phyloP scores from a whole-genome alignment of 2,329 filamentous ascomycete genomes.

The Apiospora sp. region DNA sequence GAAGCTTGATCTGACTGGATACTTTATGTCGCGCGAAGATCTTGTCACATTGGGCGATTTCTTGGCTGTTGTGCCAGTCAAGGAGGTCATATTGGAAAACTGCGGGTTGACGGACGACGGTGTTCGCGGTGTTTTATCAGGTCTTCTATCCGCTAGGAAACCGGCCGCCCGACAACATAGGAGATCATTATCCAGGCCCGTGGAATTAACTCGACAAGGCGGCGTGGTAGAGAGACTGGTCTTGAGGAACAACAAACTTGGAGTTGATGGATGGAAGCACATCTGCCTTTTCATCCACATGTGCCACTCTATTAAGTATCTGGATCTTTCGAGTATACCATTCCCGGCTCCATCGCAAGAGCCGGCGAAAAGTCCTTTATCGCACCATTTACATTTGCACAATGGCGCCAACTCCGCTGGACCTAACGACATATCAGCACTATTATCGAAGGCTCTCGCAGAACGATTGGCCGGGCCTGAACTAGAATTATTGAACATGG shows the following conservation, averaged over 20 bases:
- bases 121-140: conserved; percentile 84
- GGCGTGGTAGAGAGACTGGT: conserved; percentile 88
- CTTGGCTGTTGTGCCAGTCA: conserved; percentile 89
- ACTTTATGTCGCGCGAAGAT: conserved; percentile 83
- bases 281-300: conserved; percentile 90
- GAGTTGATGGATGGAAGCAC: conserved; percentile 88
- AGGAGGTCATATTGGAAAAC: conserved; percentile 85
- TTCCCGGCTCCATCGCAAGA: conserved; percentile 65
- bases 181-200: conserved; percentile 49
- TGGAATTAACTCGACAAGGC: conserved; percentile 57
- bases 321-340: conserved; percentile 86
- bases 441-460: conserved; percentile 78
- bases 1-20: conserved; percentile 84
- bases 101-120: conserved; percentile 89
- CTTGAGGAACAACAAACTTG: conserved; percentile 91
- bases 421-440: conserved; percentile 63
- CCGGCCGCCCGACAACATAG: conserved; percentile 64
- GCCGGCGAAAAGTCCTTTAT: conserved; percentile 34
- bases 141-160: conserved; percentile 80
- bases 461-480: conserved; percentile 78
- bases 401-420: conserved; percentile 41
- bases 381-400: conserved; percentile 35
- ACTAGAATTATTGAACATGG: conserved; percentile 84
- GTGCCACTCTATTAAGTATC: conserved; percentile 82
- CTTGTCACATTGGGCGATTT: conserved; percentile 91